Evolutionary conservation across 345 rosid genomes (phyloP).

Genomic region (Crucihimalaya himalaica): DNA sequence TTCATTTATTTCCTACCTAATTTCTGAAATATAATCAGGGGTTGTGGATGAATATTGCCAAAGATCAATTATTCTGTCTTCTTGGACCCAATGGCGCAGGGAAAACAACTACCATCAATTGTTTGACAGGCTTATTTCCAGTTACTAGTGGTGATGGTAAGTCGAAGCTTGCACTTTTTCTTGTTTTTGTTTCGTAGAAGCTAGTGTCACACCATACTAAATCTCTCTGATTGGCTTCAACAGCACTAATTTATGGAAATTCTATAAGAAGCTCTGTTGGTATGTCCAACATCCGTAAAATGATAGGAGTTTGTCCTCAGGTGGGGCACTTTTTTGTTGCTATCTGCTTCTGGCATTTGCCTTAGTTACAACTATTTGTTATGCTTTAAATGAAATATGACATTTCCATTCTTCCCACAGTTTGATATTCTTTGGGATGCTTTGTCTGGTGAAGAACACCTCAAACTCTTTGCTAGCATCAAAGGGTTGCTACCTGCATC

Average conservation of each 20-base stretch:
- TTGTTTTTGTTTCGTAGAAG: not conserved
- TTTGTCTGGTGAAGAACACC: constrained; percentile 82
- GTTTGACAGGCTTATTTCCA: constrained; percentile 83
- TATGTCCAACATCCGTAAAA: constrained; percentile 76
- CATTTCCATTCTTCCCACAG: constrained; percentile 40
- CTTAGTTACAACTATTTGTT: constrained; percentile 11
- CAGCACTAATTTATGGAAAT: constrained; percentile 77
- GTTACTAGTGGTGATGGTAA: constrained; percentile 86
- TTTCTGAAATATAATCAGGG: constrained; percentile 49
- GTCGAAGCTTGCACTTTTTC: constrained; percentile 19
- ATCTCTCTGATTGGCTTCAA: constrained; percentile 23
- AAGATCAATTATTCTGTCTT: constrained; percentile 88
- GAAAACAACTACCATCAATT: constrained; percentile 84
- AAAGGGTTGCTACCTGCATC: constrained; percentile 72
- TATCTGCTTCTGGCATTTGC: not conserved
- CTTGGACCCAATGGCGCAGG: constrained; percentile 99
- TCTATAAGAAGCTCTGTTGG: constrained; percentile 79
- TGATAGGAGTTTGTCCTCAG: constrained; percentile 97
- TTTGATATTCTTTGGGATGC: constrained; percentile 95
- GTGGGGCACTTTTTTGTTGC: constrained; percentile 39
- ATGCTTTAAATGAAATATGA: constrained; percentile 13
- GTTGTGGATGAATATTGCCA: constrained; percentile 78
- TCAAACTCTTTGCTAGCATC: constrained; percentile 76
- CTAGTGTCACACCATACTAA: constrained; percentile 15
- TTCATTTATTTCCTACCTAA: not conserved